Conservation (phyloP, 176 grass and related monocot genomes). For the Carex myosuroides region DNA sequence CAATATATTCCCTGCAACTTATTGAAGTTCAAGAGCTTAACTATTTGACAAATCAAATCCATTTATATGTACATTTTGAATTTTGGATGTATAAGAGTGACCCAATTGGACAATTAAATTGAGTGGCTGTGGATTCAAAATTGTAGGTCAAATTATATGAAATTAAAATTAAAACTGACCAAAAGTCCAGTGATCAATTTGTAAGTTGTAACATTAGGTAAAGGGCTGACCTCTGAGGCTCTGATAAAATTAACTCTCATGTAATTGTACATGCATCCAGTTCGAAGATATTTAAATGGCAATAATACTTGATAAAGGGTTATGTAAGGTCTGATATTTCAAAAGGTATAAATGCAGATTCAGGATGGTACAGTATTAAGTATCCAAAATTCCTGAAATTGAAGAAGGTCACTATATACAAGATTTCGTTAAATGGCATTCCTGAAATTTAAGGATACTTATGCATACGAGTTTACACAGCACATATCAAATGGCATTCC, state of each 20-base stretch:
- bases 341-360: not conserved
- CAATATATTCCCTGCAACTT: not conserved
- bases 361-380: not conserved
- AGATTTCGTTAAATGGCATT: not conserved
- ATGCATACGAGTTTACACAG: not conserved
- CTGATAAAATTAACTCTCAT: not conserved
- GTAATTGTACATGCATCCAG: not conserved
- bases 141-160: too few species aligned
- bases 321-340: not conserved
- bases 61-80: not conserved
- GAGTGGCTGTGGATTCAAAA: not conserved
- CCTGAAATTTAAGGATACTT: not conserved
- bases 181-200: not conserved
- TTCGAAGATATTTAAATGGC: not conserved
- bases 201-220: not conserved
- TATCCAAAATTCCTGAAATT: not conserved
- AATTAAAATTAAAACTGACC: too few species aligned
- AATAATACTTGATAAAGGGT: not conserved
- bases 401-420: not conserved
- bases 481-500: not conserved
- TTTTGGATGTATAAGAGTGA: not conserved
- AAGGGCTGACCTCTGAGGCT: not conserved
- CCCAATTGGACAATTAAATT: not conserved
- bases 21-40: not conserved
- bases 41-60: constrained; percentile 7